Base-by-base conservation (phyloP, 139 green algal genomes). In the Coelastrella sp. region DNA sequence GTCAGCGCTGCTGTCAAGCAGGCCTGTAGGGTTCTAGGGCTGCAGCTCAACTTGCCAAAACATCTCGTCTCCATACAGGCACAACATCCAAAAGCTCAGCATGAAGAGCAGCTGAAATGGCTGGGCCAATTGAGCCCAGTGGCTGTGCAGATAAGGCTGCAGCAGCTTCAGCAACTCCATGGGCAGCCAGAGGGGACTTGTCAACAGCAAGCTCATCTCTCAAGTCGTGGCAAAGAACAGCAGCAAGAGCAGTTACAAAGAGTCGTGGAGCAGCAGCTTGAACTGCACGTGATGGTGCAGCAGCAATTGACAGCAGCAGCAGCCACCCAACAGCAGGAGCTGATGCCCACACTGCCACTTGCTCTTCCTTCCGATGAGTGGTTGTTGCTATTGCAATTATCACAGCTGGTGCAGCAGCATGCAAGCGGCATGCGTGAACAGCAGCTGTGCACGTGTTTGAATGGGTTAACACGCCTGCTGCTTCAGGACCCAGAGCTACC, bases 391-490 rank as follows among this genome's bases (percentile, higher is more conserved):
- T 35, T 82, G 51, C 34, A 59, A 2, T 9, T 71, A 4, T 71
- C 32, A 34, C 35, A 53, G 23, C 75, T 82, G 21, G 53, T 82
- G 35, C 7, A 32, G 35, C 51, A 69, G 23, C 75, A 71, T 40
- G 6, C 51, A 3, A 23, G n/a, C 48, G 71, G 75, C 51, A 82
- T 82, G 75, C 8, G 50, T 15, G 53, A 35, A 51, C 75, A 82
- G 75, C 75, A 82, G 75, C 35, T 82, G 25, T 82, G 75, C 75
- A 82, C 75, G 2, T 82, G 51, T 60, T 30, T 69, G 30, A 82
- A 51, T 32, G 32, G 75, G 40, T 35, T 69, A 2, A 37, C 53
- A 3, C 38, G 71, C 23, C 35, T 82, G 23, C 75, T 82, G 75
- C 75, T 45, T 51, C 50, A 21, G 3, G 60, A 84, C 60, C 38